Conservation (phyloP, 768 basidiomycete genomes). For the Xerocomus brunneocitrinus region DNA sequence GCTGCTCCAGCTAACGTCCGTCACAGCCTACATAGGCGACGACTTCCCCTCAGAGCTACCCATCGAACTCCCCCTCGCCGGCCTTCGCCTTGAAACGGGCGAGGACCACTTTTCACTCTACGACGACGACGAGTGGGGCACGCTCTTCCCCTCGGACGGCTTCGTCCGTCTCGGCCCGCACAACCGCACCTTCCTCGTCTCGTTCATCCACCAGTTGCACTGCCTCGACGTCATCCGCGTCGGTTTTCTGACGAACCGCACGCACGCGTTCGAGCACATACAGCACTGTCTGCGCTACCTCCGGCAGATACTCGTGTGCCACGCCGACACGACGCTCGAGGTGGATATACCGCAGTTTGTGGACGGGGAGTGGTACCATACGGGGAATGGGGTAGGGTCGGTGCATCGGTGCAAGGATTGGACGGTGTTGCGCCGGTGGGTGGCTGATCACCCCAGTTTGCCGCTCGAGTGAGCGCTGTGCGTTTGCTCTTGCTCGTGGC, state of each 20-base stretch:
- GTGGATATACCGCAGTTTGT: slow-evolving; percentile 26
- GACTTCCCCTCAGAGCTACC: slow-evolving; percentile 33
- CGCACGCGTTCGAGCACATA: slow-evolving; percentile 27
- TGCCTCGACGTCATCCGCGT: slow-evolving; percentile 38
- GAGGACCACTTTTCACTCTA: slow-evolving; percentile 28
- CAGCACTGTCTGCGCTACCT: slow-evolving; percentile 39
- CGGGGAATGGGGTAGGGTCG: slow-evolving; percentile 28
- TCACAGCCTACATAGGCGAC: slow-evolving; percentile 27
- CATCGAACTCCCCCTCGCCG: slow-evolving; percentile 24
- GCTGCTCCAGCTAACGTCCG: neutral
- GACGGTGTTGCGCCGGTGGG: slow-evolving; percentile 27
- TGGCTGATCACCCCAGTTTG: slow-evolving; percentile 26
- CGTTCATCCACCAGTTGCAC: slow-evolving; percentile 48
- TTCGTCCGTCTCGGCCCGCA: slow-evolving; percentile 34
- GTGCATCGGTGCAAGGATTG: slow-evolving; percentile 34
- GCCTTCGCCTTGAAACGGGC: slow-evolving; percentile 25
- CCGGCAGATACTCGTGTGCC: slow-evolving; percentile 35
- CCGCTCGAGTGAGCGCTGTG: slow-evolving; percentile 15
- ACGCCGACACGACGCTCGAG: slow-evolving; percentile 37
- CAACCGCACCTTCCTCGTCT: slow-evolving; percentile 30
- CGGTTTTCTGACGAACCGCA: slow-evolving; percentile 22
- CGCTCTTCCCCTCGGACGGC: slow-evolving; percentile 31
- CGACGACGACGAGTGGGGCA: slow-evolving; percentile 35
- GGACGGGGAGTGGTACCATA: slow-evolving; percentile 24
- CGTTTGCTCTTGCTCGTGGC: neutral